Base-by-base conservation (phyloP, 441 rosid genomes). In the Eutrema salsugineum region DNA sequence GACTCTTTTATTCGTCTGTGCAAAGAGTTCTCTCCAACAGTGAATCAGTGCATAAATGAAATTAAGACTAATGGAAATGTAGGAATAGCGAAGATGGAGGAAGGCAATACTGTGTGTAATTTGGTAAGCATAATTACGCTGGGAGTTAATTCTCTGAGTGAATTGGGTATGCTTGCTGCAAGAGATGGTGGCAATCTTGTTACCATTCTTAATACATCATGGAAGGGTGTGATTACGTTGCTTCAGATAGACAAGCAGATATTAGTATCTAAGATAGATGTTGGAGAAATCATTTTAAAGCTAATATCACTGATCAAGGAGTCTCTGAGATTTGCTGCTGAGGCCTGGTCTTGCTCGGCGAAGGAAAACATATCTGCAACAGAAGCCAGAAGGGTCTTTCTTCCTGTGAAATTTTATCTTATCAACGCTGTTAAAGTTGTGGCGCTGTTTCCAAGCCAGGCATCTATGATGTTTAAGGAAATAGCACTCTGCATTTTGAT, bases 191-290 rank as follows among this genome's bases (percentile, higher is more conserved):
- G 97, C 36, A 85, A 67, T 81, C 88, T 95, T 70, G 97, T 93
- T 66, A 68, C 86, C 74, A 83, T 95, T 82, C 97, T 95, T 70
- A 95, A 91, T 81, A 78, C 86, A 64, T 89, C 95, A 32, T 93
- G 96, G 98, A 95, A 91, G 83, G 95, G 98, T 71, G 92, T 91
- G 76, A 91, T 91, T 66, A 71, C 85, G 36, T 86, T 93, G 81
- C 94, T 93, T 89, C 93, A 83, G 76, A 81, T 83, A 58, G 86
- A 88, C 54, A 93, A 88, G 77, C 86, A 83, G 62, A 62, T 59
- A 35, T 59, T 54, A 51, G 79, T 75, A 19, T 78, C 75, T 53
- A 66, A 75, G 68, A 77, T 87, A 33, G 82, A 85, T 27, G 85
- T 89, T 58, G 84, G 88, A 70, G 93, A 89, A 51, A 93, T 95